Evolutionary conservation across 164 flowering plant genomes (phyloP), one percentile per base, ranked within the genome.

Genomic region (Vitis amurensis): DNA sequence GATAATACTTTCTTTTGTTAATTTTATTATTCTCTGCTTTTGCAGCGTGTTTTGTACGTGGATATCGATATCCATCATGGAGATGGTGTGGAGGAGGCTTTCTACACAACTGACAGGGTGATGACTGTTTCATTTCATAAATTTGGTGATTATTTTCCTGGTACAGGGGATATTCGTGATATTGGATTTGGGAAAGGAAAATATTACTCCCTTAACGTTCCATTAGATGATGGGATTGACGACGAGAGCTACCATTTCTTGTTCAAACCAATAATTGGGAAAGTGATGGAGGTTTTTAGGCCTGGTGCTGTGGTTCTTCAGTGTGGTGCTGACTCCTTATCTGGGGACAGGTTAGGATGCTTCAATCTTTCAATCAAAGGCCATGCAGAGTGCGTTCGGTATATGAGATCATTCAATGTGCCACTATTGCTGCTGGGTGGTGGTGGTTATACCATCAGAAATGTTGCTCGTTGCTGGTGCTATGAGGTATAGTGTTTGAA

Each of bases 381-480:
- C 13, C 30, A 3, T 77, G 92, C 91, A 3, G 91, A 90, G 64
- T 90, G 94, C 73, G 92, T 90, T n/a, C 83, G 64, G 71, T 88
- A 69, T 66, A 88, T 90, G 91, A 87, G 92, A 81, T 88, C 92
- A 11, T 90, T 88, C 69, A 90, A 90, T 77, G 94, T 90, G 55
- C 94, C 94, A 58, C 71, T 88, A 29, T 75, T 90, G 78, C 78
- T 90, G 50, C 69, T 90, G 23, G 94, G 92, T 55, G 92, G 94
- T 15, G 94, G 94, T 58, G 94, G 94, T 30, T 90, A 90, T 64
- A 90, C 94, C 10, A 90, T 90, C 31, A 78, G 94, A 37, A 90
- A 90, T 80, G 94, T 90, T 78, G 94, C 94, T 74, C 89, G 94
- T 9, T 88, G 92, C 73, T 90, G 94, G 94, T 88, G 92, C 73